Evolutionary conservation across 805 yeast genomes (phyloP), one percentile per base, ranked within the genome.

Genomic region (Candida sanyiensis): DNA sequence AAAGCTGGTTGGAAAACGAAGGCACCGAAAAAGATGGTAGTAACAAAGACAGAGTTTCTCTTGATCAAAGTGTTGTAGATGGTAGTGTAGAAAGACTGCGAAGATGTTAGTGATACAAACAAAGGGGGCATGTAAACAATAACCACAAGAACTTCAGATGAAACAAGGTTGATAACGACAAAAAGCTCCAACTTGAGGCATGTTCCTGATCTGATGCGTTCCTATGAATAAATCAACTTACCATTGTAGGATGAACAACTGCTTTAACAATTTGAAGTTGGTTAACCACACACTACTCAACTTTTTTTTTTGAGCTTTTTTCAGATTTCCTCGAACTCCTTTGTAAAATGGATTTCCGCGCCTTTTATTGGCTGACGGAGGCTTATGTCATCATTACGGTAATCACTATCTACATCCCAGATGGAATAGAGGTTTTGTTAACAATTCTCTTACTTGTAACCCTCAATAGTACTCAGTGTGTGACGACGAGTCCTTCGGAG

Each of bases 41-140:
- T 85, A 46, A 89, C 95, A 66, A 74, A 86, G 47, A 83, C 71
- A 34, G 97, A 76, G 78, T 90, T 89, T 75, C 96, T 85, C 76
- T 86, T 86, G 75, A 85, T 80, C 40, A 83, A 54, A 26, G 71
- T 63, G 74, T 78, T 80, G 75, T 75, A 78, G 45, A 79, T 56
- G 33, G 75, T 61, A 31, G 82, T 58, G 52, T 64, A 57, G 51
- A 63, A 52, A 43, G 69, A 53, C 67, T 59, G 43, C 21, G 26
- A 18, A 22, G n/a, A 7, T 18, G 42, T 35, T 24, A 37, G 24
- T 20, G n/a, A 5, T n/a, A n/a, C n/a, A n/a, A n/a, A n/a, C n/a
- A n/a, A n/a, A n/a, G n/a, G n/a, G n/a, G n/a, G n/a, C n/a, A n/a
- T n/a, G n/a, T n/a, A n/a, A n/a, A n/a, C n/a, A n/a, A n/a, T n/a